These are phyloP conservation scores for Alternaria metachromatica DNA, from an alignment of 2,329 filamentous ascomycete genomes.

Conservation along the genomic window DNA sequence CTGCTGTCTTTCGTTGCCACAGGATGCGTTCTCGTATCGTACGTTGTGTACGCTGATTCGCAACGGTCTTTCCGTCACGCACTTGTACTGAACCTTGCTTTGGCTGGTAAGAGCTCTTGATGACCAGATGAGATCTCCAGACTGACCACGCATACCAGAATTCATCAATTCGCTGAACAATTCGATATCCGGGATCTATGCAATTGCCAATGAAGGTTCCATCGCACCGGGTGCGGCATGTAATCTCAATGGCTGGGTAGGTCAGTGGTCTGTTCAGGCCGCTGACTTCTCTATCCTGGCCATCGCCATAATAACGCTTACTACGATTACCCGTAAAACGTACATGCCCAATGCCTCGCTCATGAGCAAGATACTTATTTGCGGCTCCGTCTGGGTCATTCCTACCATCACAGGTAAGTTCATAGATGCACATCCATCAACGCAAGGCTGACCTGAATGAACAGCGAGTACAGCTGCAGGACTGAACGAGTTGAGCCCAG, in stretches of 20 bases:
- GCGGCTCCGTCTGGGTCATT: slow-evolving; percentile 51
- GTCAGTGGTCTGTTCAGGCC: slow-evolving; percentile 51
- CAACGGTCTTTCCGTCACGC: slow-evolving; percentile 30
- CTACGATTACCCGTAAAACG: slow-evolving; percentile 49
- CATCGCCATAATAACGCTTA: slow-evolving; percentile 54
- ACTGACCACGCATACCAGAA: slow-evolving; percentile 5
- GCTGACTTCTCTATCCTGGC: slow-evolving; percentile 53
- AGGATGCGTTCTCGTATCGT: slow-evolving; percentile 25
- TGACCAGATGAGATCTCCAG: neutral
- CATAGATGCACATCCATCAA: neutral
- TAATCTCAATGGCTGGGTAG: slow-evolving; percentile 54
- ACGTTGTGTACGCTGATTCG: slow-evolving; percentile 22
- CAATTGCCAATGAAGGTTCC: slow-evolving; percentile 33
- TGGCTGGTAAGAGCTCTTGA: slow-evolving; percentile 21
- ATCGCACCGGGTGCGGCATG: slow-evolving; percentile 46
- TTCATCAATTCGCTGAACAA: slow-evolving; percentile 53
- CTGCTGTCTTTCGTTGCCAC: slow-evolving; percentile 27
- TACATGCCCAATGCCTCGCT: slow-evolving; percentile 42
- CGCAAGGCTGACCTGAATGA: neutral
- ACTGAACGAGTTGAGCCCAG: neutral
- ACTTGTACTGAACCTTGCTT: slow-evolving; percentile 30
- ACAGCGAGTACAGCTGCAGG: slow-evolving; percentile 6
- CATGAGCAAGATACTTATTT: slow-evolving; percentile 42
- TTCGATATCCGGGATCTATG: slow-evolving; percentile 50
- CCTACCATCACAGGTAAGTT: slow-evolving; percentile 26